phyloP scores from a whole-genome alignment of 495 filamentous ascomycete genomes.

The Hyphodiscus hymeniophilus region DNA sequence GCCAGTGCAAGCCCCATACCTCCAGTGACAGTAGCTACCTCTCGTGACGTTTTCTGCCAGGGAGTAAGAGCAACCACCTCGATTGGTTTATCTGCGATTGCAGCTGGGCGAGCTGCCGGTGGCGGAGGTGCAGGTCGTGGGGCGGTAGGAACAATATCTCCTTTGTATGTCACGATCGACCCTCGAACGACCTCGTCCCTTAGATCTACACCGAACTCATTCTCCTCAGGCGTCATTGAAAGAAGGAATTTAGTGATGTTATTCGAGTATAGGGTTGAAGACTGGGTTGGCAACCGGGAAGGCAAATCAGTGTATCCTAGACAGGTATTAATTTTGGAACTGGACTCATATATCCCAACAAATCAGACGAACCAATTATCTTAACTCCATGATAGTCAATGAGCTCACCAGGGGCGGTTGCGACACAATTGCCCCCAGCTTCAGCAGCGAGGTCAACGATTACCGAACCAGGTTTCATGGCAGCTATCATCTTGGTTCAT shows the following conservation, averaged over 20 bases:
- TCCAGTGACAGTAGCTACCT: constrained; percentile 59
- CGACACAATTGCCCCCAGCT: constrained; percentile 73
- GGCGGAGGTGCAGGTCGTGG: constrained; percentile 65
- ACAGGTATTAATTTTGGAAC: background rate
- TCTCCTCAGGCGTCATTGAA: constrained; percentile 66
- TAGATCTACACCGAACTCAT: constrained; percentile 64
- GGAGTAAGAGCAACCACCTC: constrained; percentile 59
- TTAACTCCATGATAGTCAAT: constrained; percentile 64
- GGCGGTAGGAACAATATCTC: constrained; percentile 61
- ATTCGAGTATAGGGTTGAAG: constrained; percentile 77
- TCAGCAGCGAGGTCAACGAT: constrained; percentile 77
- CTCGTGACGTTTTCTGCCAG: constrained; percentile 64
- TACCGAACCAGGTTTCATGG: constrained; percentile 76
- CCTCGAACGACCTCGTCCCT: constrained; percentile 74
- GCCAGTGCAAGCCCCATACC: constrained; percentile 65
- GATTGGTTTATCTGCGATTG: constrained; percentile 43
- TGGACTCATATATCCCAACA: background rate
- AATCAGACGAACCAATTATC: constrained; percentile 53
- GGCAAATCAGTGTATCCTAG: constrained; percentile 74
- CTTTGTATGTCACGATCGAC: constrained; percentile 66
- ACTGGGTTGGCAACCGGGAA: constrained; percentile 70
- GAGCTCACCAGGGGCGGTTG: constrained; percentile 60
- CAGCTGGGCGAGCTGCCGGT: constrained; percentile 37
- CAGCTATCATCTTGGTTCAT: constrained; percentile 49
- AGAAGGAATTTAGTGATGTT: constrained; percentile 78